A percentile compares a stretch with the other conserved stretches of the same genome.
Evolutionary conservation across 2,329 filamentous ascomycete genomes (phyloP).

Genomic region (Plectosphaerella sp.): DNA sequence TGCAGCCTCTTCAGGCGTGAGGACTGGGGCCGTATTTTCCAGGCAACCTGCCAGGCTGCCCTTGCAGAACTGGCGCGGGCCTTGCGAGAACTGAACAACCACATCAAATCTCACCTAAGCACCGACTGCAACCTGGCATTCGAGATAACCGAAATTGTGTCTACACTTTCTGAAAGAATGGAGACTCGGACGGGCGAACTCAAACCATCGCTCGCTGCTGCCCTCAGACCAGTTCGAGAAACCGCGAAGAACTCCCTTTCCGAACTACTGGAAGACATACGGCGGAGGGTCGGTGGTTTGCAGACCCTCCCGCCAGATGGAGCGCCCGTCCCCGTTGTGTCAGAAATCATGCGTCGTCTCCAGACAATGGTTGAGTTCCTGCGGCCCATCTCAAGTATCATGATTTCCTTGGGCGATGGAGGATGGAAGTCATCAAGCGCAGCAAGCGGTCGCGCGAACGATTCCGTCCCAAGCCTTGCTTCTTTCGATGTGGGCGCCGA

Average conservation of each 20-base stretch:
- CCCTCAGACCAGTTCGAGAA: slow-evolving; percentile 83
- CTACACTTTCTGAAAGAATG: slow-evolving; percentile 71
- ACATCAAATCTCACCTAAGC: slow-evolving; percentile 79
- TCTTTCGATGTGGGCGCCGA: slow-evolving; percentile 88
- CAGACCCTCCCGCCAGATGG: slow-evolving; percentile 73
- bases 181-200: slow-evolving; percentile 82
- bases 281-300: slow-evolving; percentile 61
- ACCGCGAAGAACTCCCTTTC: slow-evolving; percentile 83
- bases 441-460: slow-evolving; percentile 50
- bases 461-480: slow-evolving; percentile 65
- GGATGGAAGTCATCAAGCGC: slow-evolving; percentile 67
- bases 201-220: slow-evolving; percentile 76
- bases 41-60: slow-evolving; percentile 71
- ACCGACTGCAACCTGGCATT: slow-evolving; percentile 95
- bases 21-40: slow-evolving; percentile 77
- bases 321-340: slow-evolving; percentile 70
- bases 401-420: slow-evolving; percentile 88
- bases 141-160: slow-evolving; percentile 89
- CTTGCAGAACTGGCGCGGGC: slow-evolving; percentile 82
- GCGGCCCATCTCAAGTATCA: slow-evolving; percentile 78
- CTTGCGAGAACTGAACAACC: slow-evolving; percentile 79
- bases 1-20: slow-evolving; percentile 80
- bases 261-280: slow-evolving; percentile 80
- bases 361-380: slow-evolving; percentile 86
- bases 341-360: slow-evolving; percentile 80